phyloP scores from a whole-genome alignment of 371 early-diverging fungal species.

The Mucor piriformis region DNA sequence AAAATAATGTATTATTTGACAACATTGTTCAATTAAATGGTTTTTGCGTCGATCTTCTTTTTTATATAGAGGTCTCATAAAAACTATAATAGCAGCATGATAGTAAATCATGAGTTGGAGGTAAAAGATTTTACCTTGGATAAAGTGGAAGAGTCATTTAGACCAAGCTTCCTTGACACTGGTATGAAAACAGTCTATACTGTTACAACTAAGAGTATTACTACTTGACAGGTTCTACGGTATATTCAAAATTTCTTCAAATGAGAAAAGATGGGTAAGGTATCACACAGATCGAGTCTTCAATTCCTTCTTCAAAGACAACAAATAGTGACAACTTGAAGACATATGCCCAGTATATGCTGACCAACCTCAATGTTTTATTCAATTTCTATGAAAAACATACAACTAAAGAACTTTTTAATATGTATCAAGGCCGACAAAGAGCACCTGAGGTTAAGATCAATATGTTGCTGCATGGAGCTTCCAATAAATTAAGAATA shows the following conservation, averaged over 20 bases:
- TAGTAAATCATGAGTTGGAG: background rate
- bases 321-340: no score
- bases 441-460: no score
- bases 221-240: constrained; percentile 1
- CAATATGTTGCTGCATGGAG: constrained; percentile 1
- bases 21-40: no score
- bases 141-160: background rate
- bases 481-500: background rate
- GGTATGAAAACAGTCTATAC: constrained; percentile 1
- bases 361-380: no score
- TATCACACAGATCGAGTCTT: background rate
- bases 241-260: background rate
- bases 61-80: background rate
- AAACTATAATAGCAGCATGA: background rate
- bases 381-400: no score
- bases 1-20: no score
- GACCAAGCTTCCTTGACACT: background rate
- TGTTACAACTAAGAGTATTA: constrained; percentile 5
- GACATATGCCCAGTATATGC: no score
- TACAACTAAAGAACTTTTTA: no score
- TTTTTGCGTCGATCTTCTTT: no score
- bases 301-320: background rate
- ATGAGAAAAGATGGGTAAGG: background rate
- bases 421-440: no score
- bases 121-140: background rate